Base-by-base conservation (phyloP, 208 protist species). In the Tetramitus jugosus region DNA sequence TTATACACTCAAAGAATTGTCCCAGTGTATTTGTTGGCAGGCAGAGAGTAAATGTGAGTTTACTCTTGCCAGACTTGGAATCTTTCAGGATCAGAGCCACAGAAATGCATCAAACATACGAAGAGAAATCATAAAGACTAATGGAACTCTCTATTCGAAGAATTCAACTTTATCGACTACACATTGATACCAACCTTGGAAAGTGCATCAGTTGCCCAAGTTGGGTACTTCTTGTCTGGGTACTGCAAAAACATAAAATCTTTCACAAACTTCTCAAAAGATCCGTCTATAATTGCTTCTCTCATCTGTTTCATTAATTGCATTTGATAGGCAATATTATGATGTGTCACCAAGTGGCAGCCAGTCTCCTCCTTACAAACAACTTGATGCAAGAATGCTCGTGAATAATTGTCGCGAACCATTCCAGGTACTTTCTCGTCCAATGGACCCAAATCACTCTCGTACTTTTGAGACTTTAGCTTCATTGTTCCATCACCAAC, bases 291-390 rank as follows among this genome's bases (percentile, higher is more conserved):
- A 37, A 95, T 93, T 14, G 89, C 87, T 31, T 85, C 45, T n/a
- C 95, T 82, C 0, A 96, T 87, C 26, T 89, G 83, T 3, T 85
- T 79, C 61, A 96, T 98, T 2, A 98, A 83, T 45, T 84, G 69
- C 74, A 98, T 90, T 81, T 97, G 92, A 82, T 94, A 99, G 6
- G 92, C 91, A 80, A 99, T 92, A 82, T 99, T 99, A 86, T 99
- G 97, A 76, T 94, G 92, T 29, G 94, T 96, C 31, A 99, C 74
- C 65, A 99, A 85, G 40, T 96, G 95, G 40, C 91, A 90, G 8
- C 87, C 92, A 20, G 91, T 81, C 8, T 84, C 83, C 56, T 97
- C 92, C 80, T 94, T 95, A 3, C 68, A 78, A 3, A 90, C 88
- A 10, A 98, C 86, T 71, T 85, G 82, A 81, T 96, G 89, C 13